Evolutionary conservation across 1,139 yeast genomes (phyloP), one percentile per base, ranked within the genome.

Genomic region (Lodderomyces margitis): DNA sequence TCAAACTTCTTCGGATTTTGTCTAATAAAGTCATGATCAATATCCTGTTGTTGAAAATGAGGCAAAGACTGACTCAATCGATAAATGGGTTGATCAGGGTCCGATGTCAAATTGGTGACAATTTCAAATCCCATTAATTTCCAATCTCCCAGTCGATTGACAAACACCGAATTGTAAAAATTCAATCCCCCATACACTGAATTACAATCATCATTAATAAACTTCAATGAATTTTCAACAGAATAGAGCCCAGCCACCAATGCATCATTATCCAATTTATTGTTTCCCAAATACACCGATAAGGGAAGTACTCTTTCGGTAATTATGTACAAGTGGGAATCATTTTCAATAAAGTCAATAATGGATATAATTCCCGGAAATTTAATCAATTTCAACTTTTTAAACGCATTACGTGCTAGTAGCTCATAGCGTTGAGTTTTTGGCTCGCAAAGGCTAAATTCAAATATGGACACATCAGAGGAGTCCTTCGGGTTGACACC

Each of bases 121-220:
- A 86, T 61, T 58, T 91, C 98, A 53, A 89, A 79, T 1, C 96
- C 96, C 49, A 87, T 86, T 20, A 91, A 59, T 45, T 81, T 84
- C 94, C 96, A 87, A 54, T 87, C 95, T 7, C 96, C 95, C 17
- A 71, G 75, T 11, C 48, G 49, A 43, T 77, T 84, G 11, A 87
- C 80, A 59, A 64, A 88, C 0, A 91, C 72, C 0, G 87, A 76
- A 33, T 75, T 71, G 21, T 66, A 53, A 10, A 58, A 42, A 47
- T 77, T 71, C 30, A 89, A 54, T 46, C 81, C 80, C 2, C 91
- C 92, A 53, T 87, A 85, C 2, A 84, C 66, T 21, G 83, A 78
- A 17, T 72, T 64, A 15, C 87, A 87, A 45, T 79, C 85, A 16
- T 66, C 70, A 50, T 86, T 82, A 42, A 89, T 68, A 48, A 81